A percentile compares a stretch with the other conserved stretches of the same genome.
phyloP scores from a whole-genome alignment of 352 stramenopile species.

The Pythium insidiosum region DNA sequence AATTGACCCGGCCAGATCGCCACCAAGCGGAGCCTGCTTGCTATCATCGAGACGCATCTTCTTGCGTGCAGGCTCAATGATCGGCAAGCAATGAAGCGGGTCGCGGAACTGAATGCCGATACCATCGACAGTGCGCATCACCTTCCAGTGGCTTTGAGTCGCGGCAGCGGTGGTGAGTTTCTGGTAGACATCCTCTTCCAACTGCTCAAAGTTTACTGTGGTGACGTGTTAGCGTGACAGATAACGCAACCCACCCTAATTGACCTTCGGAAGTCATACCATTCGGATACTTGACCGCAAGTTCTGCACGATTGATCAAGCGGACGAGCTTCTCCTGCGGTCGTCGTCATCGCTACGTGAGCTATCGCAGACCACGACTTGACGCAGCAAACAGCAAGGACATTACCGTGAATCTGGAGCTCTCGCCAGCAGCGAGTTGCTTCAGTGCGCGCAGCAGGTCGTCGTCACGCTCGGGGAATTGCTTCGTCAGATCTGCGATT shows the following conservation, averaged over 20 bases:
- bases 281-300: slow-evolving; percentile 67
- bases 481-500: slow-evolving; percentile 58
- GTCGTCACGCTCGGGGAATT: slow-evolving; percentile 79
- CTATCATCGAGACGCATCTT: slow-evolving; percentile 41
- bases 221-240: not conserved
- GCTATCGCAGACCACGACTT: no score
- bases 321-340: slow-evolving; percentile 75
- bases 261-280: no score
- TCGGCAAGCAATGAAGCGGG: slow-evolving; percentile 51
- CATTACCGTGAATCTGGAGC: slow-evolving; percentile 60
- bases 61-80: slow-evolving; percentile 67
- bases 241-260: no score
- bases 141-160: slow-evolving; percentile 65
- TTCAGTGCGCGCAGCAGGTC: slow-evolving; percentile 63
- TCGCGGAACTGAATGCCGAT: slow-evolving; percentile 78
- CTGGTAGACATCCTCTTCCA: slow-evolving; percentile 70
- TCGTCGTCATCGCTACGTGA: no score
- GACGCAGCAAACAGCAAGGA: no score
- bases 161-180: slow-evolving; percentile 59
- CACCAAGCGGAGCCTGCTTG: not conserved
- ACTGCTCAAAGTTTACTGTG: slow-evolving; percentile 77
- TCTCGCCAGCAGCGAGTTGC: slow-evolving; percentile 65
- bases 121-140: slow-evolving; percentile 64
- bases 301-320: slow-evolving; percentile 77
- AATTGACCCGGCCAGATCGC: not conserved